A percentile compares a stretch with the other conserved stretches of the same genome.
phyloP scores from a whole-genome alignment of 1,284 basidiomycete genomes.

The Austropuccinia psidii region DNA sequence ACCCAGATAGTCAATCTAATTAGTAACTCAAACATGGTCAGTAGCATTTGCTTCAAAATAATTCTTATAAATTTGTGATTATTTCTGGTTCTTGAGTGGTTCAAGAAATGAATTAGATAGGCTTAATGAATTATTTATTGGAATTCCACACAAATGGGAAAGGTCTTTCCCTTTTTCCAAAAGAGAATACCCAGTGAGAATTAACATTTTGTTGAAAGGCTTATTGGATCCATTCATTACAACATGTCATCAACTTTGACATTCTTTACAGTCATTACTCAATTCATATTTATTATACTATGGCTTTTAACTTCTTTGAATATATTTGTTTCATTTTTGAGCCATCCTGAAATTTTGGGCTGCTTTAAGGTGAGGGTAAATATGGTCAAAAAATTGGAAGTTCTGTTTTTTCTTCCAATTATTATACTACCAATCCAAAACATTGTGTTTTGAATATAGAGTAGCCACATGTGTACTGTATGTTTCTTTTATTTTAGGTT shows the following conservation, averaged over 20 bases:
- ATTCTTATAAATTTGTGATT: background rate
- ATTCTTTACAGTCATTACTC: conserved; percentile 1
- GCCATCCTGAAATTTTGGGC: conserved; percentile 26
- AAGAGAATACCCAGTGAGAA: background rate
- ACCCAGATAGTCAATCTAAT: background rate
- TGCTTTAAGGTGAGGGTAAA: conserved; percentile 34
- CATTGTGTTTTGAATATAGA: conserved; percentile 17
- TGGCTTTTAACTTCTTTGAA: background rate
- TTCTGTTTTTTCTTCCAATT: conserved; percentile 23
- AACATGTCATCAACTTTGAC: background rate
- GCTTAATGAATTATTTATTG: background rate
- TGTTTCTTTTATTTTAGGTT: too few species aligned
- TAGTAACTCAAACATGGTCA: background rate
- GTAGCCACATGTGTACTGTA: too few species aligned
- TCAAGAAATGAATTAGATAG: conserved; percentile 1
- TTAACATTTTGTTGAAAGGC: background rate
- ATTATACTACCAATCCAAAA: conserved; percentile 23
- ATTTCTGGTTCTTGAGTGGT: conserved; percentile 1
- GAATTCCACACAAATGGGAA: background rate
- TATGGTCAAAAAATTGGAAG: conserved; percentile 15
- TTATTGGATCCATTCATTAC: background rate
- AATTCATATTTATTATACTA: background rate
- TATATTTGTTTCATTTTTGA: conserved; percentile 22
- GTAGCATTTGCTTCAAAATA: background rate
- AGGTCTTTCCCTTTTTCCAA: conserved; percentile 16